Evolutionary conservation across 2,329 filamentous ascomycete genomes (phyloP).

Genomic region (Aspergillus sp.): DNA sequence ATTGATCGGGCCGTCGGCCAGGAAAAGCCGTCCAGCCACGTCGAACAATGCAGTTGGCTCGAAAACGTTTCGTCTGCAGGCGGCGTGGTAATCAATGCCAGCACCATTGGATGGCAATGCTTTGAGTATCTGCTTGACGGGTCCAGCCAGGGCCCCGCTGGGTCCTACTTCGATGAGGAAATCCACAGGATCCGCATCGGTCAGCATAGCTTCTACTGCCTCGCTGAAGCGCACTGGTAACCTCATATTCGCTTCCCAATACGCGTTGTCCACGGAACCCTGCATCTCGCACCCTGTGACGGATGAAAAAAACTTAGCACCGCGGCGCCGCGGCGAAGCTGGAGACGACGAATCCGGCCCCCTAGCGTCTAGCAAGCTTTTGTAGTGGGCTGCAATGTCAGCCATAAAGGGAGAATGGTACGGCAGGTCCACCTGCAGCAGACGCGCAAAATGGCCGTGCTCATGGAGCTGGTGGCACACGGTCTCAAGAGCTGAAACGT

Average conservation of each 20-base stretch:
- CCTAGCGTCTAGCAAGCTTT: no score
- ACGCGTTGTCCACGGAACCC: neutral
- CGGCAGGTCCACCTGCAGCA: constrained; percentile 25
- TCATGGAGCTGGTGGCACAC: constrained; percentile 24
- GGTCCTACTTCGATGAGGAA: constrained; percentile 16
- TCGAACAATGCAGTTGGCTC: no score
- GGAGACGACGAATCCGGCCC: no score
- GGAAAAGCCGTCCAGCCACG: no score
- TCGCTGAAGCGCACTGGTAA: constrained; percentile 7
- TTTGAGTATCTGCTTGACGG: constrained; percentile 5
- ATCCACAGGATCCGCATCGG: neutral
- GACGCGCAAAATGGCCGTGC: constrained; percentile 24
- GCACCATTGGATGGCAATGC: no score
- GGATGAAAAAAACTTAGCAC: constrained; percentile 10
- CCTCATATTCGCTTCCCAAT: constrained; percentile 11
- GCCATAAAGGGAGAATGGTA: constrained; percentile 33
- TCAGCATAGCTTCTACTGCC: neutral
- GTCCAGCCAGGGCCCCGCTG: neutral
- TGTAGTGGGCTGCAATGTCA: constrained; percentile 12
- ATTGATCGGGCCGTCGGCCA: no score
- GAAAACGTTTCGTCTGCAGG: no score
- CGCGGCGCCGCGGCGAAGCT: no score
- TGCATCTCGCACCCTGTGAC: neutral
- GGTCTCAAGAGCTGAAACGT: constrained; percentile 14
- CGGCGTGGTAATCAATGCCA: no score